Evolutionary conservation across 2,329 filamentous ascomycete genomes (phyloP), one percentile per base, ranked within the genome.

Genomic region (Penicillium hesseltinei): DNA sequence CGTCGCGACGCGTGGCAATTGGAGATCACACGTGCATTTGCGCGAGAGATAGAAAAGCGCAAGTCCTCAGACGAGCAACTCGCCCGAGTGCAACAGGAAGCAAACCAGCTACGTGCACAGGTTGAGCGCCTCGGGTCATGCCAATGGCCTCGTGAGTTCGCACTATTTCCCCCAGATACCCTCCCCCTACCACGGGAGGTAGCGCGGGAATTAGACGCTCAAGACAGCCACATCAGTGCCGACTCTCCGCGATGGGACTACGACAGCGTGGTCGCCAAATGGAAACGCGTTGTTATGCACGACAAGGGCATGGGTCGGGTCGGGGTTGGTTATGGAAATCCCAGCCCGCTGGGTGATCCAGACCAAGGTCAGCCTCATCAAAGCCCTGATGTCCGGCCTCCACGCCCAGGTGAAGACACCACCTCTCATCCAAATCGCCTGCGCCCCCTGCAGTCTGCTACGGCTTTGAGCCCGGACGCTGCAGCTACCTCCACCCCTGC

Each of bases 71-170:
- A 79, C 48, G 73, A 75, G 11, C 75, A 75, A 58, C 71, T 81
- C 8, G 74, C 74, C 10, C 69, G 75, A 17, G 71, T 78, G 9
- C 76, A 80, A 51, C 78, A 80, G 57, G 79, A 81, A 67, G 74
- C 77, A 5, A 76, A 77, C 51, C 78, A 80, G 52, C 69, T 81
- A n/a, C 77, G 77, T 38, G 73, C 74, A 4, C 78, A 80, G 56
- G 74, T 81, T 2, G 78, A 79, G 54, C 72, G 73, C 43, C 69
- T 80, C 1, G 75, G 73, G 5, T 75, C 73, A 13, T 80, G 77
- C 59, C 78, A 80, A 59, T 79, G 77, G 77, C 78, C 78, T 3
- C 69, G 78, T 19, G 78, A 80, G 56, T 80, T 80, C 60, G 75
- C 77, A 1, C 67, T 79, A 21, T 80, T 79, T 61, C 78, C 78